These are phyloP conservation scores for button mushroom (Agaricus bisporus) DNA, from an alignment of 768 basidiomycete genomes.

Conservation along the genomic window DNA sequence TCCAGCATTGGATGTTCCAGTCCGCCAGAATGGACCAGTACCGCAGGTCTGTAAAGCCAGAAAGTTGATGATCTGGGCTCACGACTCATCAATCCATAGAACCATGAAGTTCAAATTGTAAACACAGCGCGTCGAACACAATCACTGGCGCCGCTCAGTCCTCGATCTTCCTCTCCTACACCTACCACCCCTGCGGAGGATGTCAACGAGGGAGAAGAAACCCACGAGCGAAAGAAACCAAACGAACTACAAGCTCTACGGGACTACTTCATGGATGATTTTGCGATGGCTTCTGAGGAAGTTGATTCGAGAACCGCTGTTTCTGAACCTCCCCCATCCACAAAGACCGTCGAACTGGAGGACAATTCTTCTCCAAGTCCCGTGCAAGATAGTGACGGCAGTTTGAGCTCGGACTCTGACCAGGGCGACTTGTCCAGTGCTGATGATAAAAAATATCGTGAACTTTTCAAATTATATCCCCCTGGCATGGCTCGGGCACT, in stretches of 20 bases:
- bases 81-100: not conserved
- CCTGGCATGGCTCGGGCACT: conserved; percentile 1
- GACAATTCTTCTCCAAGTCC: not conserved
- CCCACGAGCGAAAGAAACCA: not conserved
- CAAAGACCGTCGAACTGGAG: not conserved
- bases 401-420: not conserved
- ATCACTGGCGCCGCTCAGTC: not conserved
- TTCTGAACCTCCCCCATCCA: not conserved
- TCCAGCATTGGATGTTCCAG: not conserved
- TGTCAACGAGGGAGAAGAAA: no score
- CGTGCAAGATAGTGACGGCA: not conserved
- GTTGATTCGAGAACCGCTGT: not conserved
- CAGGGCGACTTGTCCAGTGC: not conserved
- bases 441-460: not conserved
- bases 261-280: conserved; percentile 8
- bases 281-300: not conserved
- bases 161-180: not conserved
- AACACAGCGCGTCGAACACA: not conserved
- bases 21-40: not conserved
- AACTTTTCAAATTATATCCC: conserved; percentile 10
- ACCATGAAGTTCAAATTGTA: not conserved
- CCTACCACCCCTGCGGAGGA: not conserved
- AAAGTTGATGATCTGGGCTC: not conserved
- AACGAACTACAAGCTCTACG: conserved; percentile 5
- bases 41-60: not conserved